These are phyloP conservation scores for Acidomyces sp. DNA, from an alignment of 495 filamentous ascomycete genomes.

Conservation along the genomic window DNA sequence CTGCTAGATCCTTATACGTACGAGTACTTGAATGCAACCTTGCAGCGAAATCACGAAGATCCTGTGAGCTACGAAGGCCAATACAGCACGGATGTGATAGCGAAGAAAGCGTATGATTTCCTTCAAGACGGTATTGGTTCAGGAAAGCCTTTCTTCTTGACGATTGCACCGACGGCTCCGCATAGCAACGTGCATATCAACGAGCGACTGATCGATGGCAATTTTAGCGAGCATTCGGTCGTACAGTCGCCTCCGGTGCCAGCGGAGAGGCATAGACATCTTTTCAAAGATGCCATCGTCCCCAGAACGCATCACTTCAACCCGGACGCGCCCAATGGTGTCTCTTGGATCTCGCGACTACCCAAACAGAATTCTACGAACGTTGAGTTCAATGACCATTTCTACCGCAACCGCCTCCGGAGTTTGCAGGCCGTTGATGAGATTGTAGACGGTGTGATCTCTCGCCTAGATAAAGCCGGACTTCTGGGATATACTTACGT, in stretches of 20 bases:
- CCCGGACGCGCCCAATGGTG: slow-evolving; percentile 36
- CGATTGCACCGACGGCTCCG: slow-evolving; percentile 52
- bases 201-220: slow-evolving; percentile 18
- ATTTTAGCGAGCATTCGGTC: slow-evolving; percentile 13
- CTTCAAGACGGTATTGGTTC: slow-evolving; percentile 46
- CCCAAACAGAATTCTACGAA: slow-evolving; percentile 39
- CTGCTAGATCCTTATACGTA: slow-evolving; percentile 62
- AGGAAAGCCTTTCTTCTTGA: slow-evolving; percentile 50
- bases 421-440: slow-evolving; percentile 58
- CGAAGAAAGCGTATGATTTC: slow-evolving; percentile 48
- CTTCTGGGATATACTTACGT: slow-evolving; percentile 57
- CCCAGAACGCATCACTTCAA: slow-evolving; percentile 40
- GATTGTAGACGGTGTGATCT: slow-evolving; percentile 46
- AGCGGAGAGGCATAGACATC: slow-evolving; percentile 30
- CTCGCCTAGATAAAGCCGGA: slow-evolving; percentile 36
- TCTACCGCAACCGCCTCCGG: slow-evolving; percentile 50
- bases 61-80: slow-evolving; percentile 26
- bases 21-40: slow-evolving; percentile 52
- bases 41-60: slow-evolving; percentile 47
- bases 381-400: slow-evolving; percentile 54
- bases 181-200: slow-evolving; percentile 44
- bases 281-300: slow-evolving; percentile 36
- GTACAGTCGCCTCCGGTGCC: slow-evolving; percentile 19
- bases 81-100: slow-evolving; percentile 50
- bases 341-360: slow-evolving; percentile 47